phyloP scores from a whole-genome alignment of 164 flowering plant genomes.

The Nelumbo lutea region DNA sequence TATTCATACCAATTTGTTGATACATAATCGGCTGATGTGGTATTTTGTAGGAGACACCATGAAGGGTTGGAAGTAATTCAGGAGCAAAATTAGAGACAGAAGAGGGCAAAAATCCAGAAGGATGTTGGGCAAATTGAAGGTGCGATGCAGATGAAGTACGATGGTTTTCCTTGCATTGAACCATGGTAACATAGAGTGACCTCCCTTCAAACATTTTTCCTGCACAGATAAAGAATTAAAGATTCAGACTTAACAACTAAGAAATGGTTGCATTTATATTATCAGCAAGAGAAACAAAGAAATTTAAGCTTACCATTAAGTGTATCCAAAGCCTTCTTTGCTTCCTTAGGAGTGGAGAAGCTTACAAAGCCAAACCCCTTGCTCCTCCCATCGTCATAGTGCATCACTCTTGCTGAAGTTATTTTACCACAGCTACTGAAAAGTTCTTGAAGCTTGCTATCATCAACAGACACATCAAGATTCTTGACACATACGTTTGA shows the following conservation, averaged over 20 bases:
- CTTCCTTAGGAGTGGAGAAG: constrained; percentile 29
- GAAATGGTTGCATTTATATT: background rate
- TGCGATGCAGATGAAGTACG: background rate
- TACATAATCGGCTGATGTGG: constrained; percentile 9
- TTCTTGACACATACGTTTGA: constrained; percentile 43
- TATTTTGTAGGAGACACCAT: constrained; percentile 1
- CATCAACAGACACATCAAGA: constrained; percentile 25
- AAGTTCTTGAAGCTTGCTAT: constrained; percentile 16
- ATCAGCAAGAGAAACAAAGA: background rate
- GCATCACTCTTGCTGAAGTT: constrained; percentile 34
- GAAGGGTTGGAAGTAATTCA: background rate
- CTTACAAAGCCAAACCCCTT: constrained; percentile 44
- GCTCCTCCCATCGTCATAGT: constrained; percentile 22
- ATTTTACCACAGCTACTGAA: constrained; percentile 34
- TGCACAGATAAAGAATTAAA: constrained; percentile 2
- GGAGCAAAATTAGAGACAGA: background rate
- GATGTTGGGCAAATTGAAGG: background rate
- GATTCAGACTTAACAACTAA: background rate
- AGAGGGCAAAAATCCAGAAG: background rate
- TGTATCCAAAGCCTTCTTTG: constrained; percentile 18
- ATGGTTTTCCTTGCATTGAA: constrained; percentile 22
- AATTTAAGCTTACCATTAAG: constrained; percentile 14
- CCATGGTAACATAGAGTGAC: constrained; percentile 23
- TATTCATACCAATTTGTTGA: constrained; percentile 5
- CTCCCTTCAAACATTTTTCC: constrained; percentile 22